Conservation (phyloP, 73 alveolate species). For the Tetrahymena borealis region DNA sequence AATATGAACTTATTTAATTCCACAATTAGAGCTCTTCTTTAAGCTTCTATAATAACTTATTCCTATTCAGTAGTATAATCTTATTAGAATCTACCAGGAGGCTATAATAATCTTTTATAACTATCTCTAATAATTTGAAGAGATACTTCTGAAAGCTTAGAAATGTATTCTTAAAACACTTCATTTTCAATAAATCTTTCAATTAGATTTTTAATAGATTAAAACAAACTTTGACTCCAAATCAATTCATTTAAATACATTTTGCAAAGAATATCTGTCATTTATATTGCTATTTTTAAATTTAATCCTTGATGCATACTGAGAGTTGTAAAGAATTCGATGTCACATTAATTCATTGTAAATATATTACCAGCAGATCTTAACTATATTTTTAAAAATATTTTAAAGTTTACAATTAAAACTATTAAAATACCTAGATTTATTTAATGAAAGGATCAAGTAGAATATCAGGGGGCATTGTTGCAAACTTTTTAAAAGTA, state of each 20-base stretch:
- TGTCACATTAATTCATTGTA: slow-evolving; percentile 71
- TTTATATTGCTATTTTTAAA: slow-evolving; percentile 65
- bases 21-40: slow-evolving; percentile 29
- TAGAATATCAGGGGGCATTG: slow-evolving; percentile 88
- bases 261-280: slow-evolving; percentile 81
- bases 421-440: slow-evolving; percentile 56
- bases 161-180: slow-evolving; percentile 17
- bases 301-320: slow-evolving; percentile 82
- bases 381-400: not conserved
- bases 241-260: slow-evolving; percentile 55
- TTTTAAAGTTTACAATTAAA: slow-evolving; percentile 12
- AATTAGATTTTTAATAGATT: slow-evolving; percentile 17
- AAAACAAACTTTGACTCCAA: slow-evolving; percentile 20
- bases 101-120: not conserved
- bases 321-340: slow-evolving; percentile 65
- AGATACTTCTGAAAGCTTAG: slow-evolving; percentile 4
- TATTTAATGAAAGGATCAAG: slow-evolving; percentile 87
- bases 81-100: not conserved
- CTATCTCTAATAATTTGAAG: slow-evolving; percentile 14
- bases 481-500: slow-evolving; percentile 55
- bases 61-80: slow-evolving; percentile 7
- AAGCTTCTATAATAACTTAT: slow-evolving; percentile 25
- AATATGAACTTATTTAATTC: slow-evolving; percentile 30
- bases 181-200: slow-evolving; percentile 25
- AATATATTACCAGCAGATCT: slow-evolving; percentile 10